Conservation (phyloP, 176 grass and related monocot species). For the sorghum (Sorghum bicolor) region Sorghum_bicolor_NCBIv3 NC_012870.2:13458001-13458500, state of each 20-base stretch:
- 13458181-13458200: too few species aligned
- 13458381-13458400: neutral
- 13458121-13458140: conserved; percentile 53
- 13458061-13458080: conserved; percentile 81
- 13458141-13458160: neutral
- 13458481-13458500: neutral
- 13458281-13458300: neutral
- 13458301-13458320: neutral
- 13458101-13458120: conserved; percentile 98
- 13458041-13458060: conserved; percentile 97
- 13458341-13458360: neutral
- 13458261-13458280: neutral
- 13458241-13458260: neutral
- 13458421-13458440: neutral
- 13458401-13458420: neutral
- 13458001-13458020: conserved; percentile 48
- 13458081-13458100: conserved; percentile 92
- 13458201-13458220: too few species aligned
- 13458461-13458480: neutral
- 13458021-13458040: conserved; percentile 92
- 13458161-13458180: neutral
- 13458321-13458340: neutral
- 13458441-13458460: neutral
- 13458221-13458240: neutral
- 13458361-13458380: neutral